Base-by-base conservation (phyloP, 768 basidiomycete genomes). In the Rhodotorula toruloides region DNA sequence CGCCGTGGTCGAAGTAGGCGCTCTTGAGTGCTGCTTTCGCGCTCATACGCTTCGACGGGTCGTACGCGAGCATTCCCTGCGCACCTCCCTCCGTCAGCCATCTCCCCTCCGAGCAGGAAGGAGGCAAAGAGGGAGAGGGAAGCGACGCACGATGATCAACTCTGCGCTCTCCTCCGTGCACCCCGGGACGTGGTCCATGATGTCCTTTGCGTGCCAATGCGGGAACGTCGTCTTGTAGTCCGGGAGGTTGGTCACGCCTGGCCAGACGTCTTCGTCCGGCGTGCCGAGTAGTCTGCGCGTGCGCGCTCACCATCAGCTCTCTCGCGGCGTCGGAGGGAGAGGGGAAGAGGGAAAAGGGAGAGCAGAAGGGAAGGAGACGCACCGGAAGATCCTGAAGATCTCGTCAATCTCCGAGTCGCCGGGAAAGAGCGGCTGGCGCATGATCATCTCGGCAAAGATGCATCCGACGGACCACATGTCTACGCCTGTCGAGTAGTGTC, bases 401-500 rank as follows among this genome's bases (percentile, higher is more conserved):
- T 99, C 96, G 79, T 99, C 96, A 76, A 98, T 99, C 80, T 99
- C 96, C 34, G 96, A 98, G 79, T 99, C 96, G 9, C 96, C 96
- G 31, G 96, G 94, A 83, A 99, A 99, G 19, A 97, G 82, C 3
- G 94, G 84, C 84, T 76, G 86, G 78, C 71, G 83, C 88, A 93
- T 90, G 59, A 91, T 87, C 94, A 98, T 97, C 80, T 99, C 96
- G 13, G 94, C 94, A 75, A 96, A 91, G 77, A 99, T 98, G 76
- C 93, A 97, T 0, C 78, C 96, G 29, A 99, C 94, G n/a, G 91
- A 93, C 96, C 96, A 99, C 91, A 98, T 96, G 79, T 99, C 96
- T 74, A 99, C 89, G 5, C 91, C 90, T 4, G 96, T 99, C 22
- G 91, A 87, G 79, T 99, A 99, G 77, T 98, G 92, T 48, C 93